Conservation (phyloP, 352 stramenopile species). For the Globisporangium carolinianum region DNA sequence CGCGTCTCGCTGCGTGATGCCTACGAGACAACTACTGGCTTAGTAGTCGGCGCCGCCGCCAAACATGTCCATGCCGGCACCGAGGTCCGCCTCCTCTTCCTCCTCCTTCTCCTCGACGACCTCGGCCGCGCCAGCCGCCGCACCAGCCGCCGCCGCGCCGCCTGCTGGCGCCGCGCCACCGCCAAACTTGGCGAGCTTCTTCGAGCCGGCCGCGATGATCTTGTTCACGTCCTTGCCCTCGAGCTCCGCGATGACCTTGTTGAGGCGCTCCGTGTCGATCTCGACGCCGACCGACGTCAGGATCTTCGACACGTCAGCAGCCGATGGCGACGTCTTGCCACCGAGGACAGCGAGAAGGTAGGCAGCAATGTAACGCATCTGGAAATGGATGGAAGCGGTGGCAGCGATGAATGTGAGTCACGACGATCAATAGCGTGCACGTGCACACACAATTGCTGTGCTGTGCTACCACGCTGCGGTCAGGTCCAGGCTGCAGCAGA, state of each 20-base stretch:
- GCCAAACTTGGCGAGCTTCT: conserved; percentile 82
- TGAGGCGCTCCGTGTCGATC: conserved; percentile 63
- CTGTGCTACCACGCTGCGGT: too few relatives aligned
- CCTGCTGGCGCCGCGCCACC: conserved; percentile 45
- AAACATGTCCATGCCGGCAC: conserved; percentile 87
- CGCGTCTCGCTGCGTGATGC: too few relatives aligned
- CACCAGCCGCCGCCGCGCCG: conserved; percentile 38
- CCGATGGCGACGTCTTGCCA: conserved; percentile 86
- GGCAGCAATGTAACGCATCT: conserved; percentile 97
- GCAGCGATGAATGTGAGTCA: too few relatives aligned
- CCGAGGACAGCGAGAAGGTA: conserved; percentile 94
- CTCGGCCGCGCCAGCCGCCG: conserved; percentile 26
- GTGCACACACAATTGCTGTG: not conserved
- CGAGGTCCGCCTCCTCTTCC: conserved; percentile 83
- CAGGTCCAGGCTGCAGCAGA: not conserved
- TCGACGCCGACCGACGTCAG: conserved; percentile 88
- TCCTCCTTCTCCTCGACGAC: conserved; percentile 70
- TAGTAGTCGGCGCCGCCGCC: conserved; percentile 85
- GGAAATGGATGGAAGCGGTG: not conserved
- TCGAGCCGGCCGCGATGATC: conserved; percentile 72
- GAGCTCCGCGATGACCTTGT: conserved; percentile 72
- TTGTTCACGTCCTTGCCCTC: conserved; percentile 80
- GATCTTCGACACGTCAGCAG: conserved; percentile 89
- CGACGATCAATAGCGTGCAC: not conserved
- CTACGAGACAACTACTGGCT: conserved; percentile 12